Evolutionary conservation across 164 flowering plant genomes (phyloP), one percentile per base, ranked within the genome.

Genomic region (Brasenia schreberi): DNA sequence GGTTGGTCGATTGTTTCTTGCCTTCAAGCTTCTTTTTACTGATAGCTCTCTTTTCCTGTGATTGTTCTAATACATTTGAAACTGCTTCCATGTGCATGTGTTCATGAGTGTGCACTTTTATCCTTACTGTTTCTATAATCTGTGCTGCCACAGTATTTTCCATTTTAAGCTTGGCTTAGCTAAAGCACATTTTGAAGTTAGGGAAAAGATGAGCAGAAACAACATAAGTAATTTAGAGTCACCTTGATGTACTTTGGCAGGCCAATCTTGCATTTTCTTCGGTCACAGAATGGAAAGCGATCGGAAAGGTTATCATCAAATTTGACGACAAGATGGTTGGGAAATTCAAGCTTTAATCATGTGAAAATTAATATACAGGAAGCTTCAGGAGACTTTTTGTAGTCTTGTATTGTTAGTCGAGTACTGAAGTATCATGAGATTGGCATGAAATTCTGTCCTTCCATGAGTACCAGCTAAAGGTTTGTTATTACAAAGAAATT

Each of bases 271-370:
- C 96, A 10, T 93, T 93, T 70, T 67, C 86, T 43, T 91, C 89
- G 0, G 83, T 90, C 63, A 88, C 78, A 77, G 89, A 90, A 33
- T n/a, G n/a, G n/a, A n/a, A n/a, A n/a, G n/a, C n/a, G n/a, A n/a
- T n/a, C 75, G 98, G 98, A 53, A 93, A 93, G 78, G 96, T 93
- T 78, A 73, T 93, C 84, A 74, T 90, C 61, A 71, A 72, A 17
- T 69, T 85, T 52, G 89, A 81, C 42, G 85, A 84, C 42, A 62
- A 64, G 59, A 71, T 19, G 23, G 33, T 62, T 67, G 69, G 23
- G 45, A 81, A 73, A 73, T 80, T 93, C 17, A 88, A 84, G 78
- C 85, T 91, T 59, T 90, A 73, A 6, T 60, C 16, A 56, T 56
- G 4, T n/a, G 6, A 60, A 60, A 60, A 7, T 3, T 6, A 60